Base-by-base conservation (phyloP, 768 basidiomycete genomes). In the Clathrus columnatus region DNA sequence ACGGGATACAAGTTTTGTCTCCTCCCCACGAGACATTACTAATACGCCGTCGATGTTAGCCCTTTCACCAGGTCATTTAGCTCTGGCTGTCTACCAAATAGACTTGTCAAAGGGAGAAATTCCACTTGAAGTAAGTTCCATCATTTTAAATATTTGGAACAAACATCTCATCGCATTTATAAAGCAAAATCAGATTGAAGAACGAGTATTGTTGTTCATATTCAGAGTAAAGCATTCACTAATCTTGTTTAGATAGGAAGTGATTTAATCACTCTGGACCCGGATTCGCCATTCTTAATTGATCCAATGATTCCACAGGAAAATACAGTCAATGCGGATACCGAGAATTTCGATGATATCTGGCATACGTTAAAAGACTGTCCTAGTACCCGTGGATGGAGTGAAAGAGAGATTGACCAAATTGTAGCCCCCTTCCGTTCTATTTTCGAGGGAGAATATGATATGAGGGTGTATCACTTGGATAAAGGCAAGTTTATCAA, bases 191-290 rank as follows among this genome's bases (percentile, higher is more conserved):
- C 7, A 49, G 4, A 6, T 16, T 17, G 21, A 41, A 49, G 1
- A 30, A 56, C 16, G 48, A 17, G 23, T 41, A 43, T 18, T 24
- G 50, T 53, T 18, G 14, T 51, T 20, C 54, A 16, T n/a, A 21
- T 5, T n/a, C 5, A 3, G 16, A 30, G 14, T n/a, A 47, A 16
- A 8, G 2, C 7, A 18, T 1, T 17, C 36, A 30, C 14, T n/a
- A 41, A 50, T 17, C 7, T 2, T 8, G 29, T 14, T 51, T 27
- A 43, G 54, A 77, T 67, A 21, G 64, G 66, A 17, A 62, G 67
- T 18, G 85, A 90, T 69, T 77, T 91, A 47, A 89, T 91, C 58
- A 72, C 81, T 7, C 76, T 91, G 36, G 87, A 91, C 65, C n/a
- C 36, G 10, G 36, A 36, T 8, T 81, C 84, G 1, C 84, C 87